phyloP scores from a whole-genome alignment of 768 basidiomycete genomes.

The Mycena indigotica region DNA sequence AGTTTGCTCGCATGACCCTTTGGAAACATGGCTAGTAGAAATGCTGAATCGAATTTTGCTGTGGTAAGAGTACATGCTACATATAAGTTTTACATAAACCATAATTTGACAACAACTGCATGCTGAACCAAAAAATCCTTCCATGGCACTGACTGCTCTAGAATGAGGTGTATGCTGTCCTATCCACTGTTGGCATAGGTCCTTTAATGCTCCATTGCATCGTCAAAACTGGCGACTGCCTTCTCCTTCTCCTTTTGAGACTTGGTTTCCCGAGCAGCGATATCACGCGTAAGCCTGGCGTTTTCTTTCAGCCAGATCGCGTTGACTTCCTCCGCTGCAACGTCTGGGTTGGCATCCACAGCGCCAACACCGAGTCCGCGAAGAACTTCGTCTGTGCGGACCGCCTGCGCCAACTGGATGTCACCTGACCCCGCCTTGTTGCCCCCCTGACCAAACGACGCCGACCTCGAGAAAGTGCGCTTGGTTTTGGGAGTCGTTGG shows the following conservation, averaged over 20 bases:
- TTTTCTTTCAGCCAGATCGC: constrained; percentile 58
- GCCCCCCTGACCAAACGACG: constrained; percentile 53
- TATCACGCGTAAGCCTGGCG: constrained; percentile 45
- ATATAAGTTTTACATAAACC: neutral
- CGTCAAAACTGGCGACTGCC: constrained; percentile 38
- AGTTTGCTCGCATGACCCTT: too few relatives aligned
- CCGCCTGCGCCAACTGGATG: constrained; percentile 59
- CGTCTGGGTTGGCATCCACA: constrained; percentile 34
- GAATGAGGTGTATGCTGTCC: neutral
- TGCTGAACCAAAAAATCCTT: neutral
- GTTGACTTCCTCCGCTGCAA: constrained; percentile 52
- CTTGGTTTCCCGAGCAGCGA: constrained; percentile 30
- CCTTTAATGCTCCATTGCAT: constrained; percentile 47
- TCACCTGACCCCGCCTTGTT: constrained; percentile 43
- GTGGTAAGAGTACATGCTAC: neutral
- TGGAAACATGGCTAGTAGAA: too few relatives aligned
- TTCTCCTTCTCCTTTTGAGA: constrained; percentile 29
- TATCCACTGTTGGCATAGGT: neutral
- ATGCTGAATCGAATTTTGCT: neutral
- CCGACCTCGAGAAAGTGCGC: constrained; percentile 55
- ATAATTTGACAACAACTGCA: neutral
- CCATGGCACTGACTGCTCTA: constrained; percentile 3
- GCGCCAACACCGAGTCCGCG: constrained; percentile 62
- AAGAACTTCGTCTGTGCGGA: constrained; percentile 69
- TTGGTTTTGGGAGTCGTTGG: constrained; percentile 47